Conservation (phyloP, 768 basidiomycete species). For the Leccinum subtestaceum region DNA sequence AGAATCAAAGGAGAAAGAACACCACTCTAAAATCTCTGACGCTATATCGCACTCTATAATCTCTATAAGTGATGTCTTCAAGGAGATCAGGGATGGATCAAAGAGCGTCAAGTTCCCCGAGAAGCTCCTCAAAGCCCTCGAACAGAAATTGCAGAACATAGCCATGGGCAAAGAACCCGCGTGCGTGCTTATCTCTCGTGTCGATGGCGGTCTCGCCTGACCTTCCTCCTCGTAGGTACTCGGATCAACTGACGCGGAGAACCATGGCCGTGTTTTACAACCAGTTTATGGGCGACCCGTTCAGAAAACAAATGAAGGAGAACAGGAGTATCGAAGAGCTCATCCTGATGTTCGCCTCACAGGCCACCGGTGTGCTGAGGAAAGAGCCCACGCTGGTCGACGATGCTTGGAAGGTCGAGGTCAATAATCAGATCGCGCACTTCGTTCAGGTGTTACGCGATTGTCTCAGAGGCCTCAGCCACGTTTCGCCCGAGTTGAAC, state of each 20-base stretch:
- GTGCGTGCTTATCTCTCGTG: slow-evolving; percentile 47
- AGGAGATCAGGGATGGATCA: slow-evolving; percentile 71
- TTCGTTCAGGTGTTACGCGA: slow-evolving; percentile 88
- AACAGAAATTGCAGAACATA: slow-evolving; percentile 85
- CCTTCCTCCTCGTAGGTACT: slow-evolving; percentile 52
- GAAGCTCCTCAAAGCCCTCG: slow-evolving; percentile 87
- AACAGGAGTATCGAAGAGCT: slow-evolving; percentile 97
- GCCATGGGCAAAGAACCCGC: slow-evolving; percentile 89
- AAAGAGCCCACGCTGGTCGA: slow-evolving; percentile 82
- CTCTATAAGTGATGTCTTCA: slow-evolving; percentile 75
- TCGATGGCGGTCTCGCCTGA: slow-evolving; percentile 6
- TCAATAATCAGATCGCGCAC: slow-evolving; percentile 63
- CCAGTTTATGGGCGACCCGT: slow-evolving; percentile 80
- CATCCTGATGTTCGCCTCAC: slow-evolving; percentile 92
- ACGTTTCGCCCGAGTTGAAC: slow-evolving; percentile 81
- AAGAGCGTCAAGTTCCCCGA: slow-evolving; percentile 93
- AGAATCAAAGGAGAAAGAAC: slow-evolving; percentile 58
- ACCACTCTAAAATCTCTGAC: slow-evolving; percentile 61
- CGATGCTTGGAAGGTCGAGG: slow-evolving; percentile 90
- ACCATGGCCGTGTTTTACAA: slow-evolving; percentile 93
- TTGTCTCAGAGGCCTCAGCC: slow-evolving; percentile 65
- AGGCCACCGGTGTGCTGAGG: slow-evolving; percentile 82
- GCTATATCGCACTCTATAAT: slow-evolving; percentile 57
- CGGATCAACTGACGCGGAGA: slow-evolving; percentile 86
- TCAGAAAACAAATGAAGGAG: slow-evolving; percentile 88